Evolutionary conservation across 2,329 filamentous ascomycete genomes (phyloP).

Genomic region (Colletotrichum sp.): DNA sequence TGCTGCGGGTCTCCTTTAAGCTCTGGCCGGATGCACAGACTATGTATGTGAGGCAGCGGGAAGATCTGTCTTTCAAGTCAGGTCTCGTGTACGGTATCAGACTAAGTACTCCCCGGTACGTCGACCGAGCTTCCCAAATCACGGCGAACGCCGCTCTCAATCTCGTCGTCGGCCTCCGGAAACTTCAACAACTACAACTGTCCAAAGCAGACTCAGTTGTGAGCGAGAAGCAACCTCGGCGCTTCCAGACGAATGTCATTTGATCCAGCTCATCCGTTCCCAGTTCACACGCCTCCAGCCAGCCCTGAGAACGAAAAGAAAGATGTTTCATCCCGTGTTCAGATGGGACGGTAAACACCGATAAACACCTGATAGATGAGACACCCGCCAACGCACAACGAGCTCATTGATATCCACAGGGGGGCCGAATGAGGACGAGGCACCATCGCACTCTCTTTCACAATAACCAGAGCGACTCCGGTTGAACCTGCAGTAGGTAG

Average conservation of each 20-base stretch:
- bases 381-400: neutral
- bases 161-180: neutral
- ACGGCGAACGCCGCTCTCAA: neutral
- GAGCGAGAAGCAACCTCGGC: neutral
- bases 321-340: constrained; percentile 20
- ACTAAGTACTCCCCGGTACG: neutral
- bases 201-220: neutral
- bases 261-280: neutral
- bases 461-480: neutral
- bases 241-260: neutral
- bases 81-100: neutral
- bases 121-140: neutral
- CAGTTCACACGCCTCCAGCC: neutral
- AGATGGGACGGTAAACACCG: constrained; percentile 15
- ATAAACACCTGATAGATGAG: constrained; percentile 17
- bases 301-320: neutral
- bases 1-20: neutral
- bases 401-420: neutral
- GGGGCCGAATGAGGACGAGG: neutral
- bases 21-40: neutral
- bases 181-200: neutral
- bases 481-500: neutral
- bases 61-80: neutral
- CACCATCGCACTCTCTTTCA: neutral
- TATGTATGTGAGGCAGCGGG: neutral